Evolutionary conservation across 2,329 filamentous ascomycete genomes (phyloP), one percentile per base, ranked within the genome.

Genomic region (Scedosporium aurantiacum): DNA sequence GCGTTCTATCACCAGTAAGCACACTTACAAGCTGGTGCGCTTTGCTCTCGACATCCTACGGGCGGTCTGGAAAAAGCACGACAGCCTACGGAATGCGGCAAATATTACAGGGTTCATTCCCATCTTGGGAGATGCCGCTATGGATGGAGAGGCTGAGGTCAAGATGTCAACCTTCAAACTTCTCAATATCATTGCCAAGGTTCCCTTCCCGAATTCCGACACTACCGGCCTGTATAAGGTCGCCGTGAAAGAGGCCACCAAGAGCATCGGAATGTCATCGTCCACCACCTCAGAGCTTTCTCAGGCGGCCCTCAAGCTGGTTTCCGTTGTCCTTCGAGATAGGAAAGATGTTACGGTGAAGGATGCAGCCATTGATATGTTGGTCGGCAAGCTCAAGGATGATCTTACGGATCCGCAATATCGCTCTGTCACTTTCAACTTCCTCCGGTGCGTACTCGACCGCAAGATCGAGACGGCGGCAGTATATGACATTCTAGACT

Each of bases 401-500:
- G 93, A 97, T 69, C 82, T 99, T 57, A 96, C 95, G 32, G 91
- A 97, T 70, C 91, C 93, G 3, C 87, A 96, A 65, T 87, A 92
- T 63, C 90, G 96, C 65, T 92, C 96, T 66, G 85, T 96, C 50
- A 94, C 91, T 0, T 99, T 99, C 77, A 96, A 90, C 69, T 97
- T 99, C 73, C 76, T 99, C 63, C 88, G 92, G 50, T 89, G 91
- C 0, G 86, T 97, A 27, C 83, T 99, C 70, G 88, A 90, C 60
- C 85, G 92, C 18, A 93, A 89, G 70, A 80, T 97, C 52, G 83
- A 96, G 68, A 91, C 95, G 6, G 87, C 92, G 0, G 82, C 88
- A 50, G 86, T 99, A 32, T 99, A 99, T 70, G 93, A 97, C 69
- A 87, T 89, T 7, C 82, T 97, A 65, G 94, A 99, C 71, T 87